Base-by-base conservation (phyloP, 257 asterid species). In the Solanum arcanum region DNA sequence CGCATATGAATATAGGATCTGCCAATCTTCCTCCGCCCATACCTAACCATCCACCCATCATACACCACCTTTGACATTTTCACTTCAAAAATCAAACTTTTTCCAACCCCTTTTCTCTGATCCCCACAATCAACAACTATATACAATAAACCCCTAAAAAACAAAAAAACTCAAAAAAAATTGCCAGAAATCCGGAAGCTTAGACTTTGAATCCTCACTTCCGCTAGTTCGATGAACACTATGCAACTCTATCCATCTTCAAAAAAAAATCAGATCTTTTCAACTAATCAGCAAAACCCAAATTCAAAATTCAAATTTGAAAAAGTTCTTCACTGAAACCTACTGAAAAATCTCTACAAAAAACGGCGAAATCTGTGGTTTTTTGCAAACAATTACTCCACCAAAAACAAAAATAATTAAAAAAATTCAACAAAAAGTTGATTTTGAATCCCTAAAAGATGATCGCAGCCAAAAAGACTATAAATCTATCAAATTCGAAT, bases 1-100 rank as follows among this genome's bases (percentile, higher is more conserved):
- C 99, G 92, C 98, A 94, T 94, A 88, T 96, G 99, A 87, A 96
- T 94, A 86, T 78, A 96, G 5, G 99, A 95, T 90, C 95, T 89
- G 76, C 99, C 99, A 62, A 95, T 95, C 91, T 94, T 95, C 92
- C 98, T 92, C 86, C 98, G 92, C n/a, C 98, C 98, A 91, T 95
- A 95, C 90, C 99, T 92, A 91, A 95, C 99, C 98, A 95, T 92
- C 99, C 98, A 95, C 87, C 99, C 99, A 88, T 96, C 99, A 87
- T 95, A 94, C 52, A 96, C 94, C 88, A 93, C 96, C 90, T 92
- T 95, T 84, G 95, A 90, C 99, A 96, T 80, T 47, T 76, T 80
- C 68, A 69, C 12, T 73, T 35, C 78, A 73, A 73, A 73, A 37
- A 18, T 35, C 29, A 37, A 74, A 74, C 31, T 21, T 74, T 33